Base-by-base conservation (phyloP, 495 filamentous ascomycete genomes). In the Pseudoneurospora amorphoporcata region DNA sequence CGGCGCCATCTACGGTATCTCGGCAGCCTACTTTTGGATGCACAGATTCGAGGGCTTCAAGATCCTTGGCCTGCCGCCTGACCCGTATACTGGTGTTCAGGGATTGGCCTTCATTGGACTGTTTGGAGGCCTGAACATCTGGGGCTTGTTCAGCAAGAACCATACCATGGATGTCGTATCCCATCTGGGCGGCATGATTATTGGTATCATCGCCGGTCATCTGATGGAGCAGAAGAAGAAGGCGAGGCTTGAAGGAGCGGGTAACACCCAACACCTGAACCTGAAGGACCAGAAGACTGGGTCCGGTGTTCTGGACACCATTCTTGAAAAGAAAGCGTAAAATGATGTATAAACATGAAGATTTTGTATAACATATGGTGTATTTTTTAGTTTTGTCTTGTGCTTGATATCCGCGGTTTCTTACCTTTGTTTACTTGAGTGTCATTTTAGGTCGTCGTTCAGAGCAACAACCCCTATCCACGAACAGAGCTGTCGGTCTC, bases 101-200 rank as follows among this genome's bases (percentile, higher is more conserved):
- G 86, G 86, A 1, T 75, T 87, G 32, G 77, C 78, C 2, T 83
- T 89, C 53, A 74, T 90, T 38, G 82, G 79, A 9, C 68, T 86
- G 43, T 75, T 86, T 47, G 79, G 86, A 3, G 80, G 78, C 9
- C 12, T 85, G 9, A 87, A 90, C 71, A 70, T 89, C 3, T 68
- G 85, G 4, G 83, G 79, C 16, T 69, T 87, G 69, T 70, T 84
- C 39, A 81, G 73, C 29, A 72, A 72, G 71, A 76, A 41, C 68
- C 73, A 79, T 69, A 76, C 74, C 19, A 80, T 92, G 58, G 92
- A 97, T 75, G 82, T 94, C 71, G 84, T 84, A 65, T 90, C 90
- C n/a, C 93, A 97, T 84, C 74, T 95, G 39, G 88, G 87, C 35
- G 93, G 93, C 2, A 86, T 90, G 73, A 75, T 83, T 2, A 78